Conservation (phyloP, 345 rosid species). For the Rhizophora mangle region DNA sequence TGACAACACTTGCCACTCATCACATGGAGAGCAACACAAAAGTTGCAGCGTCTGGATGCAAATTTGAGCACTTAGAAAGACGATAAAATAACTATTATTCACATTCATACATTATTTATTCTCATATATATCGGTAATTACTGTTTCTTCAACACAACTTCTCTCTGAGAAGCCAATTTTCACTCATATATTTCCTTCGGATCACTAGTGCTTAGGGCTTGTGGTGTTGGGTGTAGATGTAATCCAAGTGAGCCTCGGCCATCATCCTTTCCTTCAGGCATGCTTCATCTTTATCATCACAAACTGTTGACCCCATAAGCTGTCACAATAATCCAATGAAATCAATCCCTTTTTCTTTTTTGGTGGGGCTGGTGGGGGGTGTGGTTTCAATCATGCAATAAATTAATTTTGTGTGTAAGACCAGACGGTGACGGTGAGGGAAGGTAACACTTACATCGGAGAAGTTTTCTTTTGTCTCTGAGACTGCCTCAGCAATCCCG, state of each 20-base stretch:
- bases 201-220: conserved; percentile 29
- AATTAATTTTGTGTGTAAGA: no score
- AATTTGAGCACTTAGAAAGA: no score
- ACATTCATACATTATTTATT: no score
- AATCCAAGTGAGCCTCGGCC: conserved; percentile 77
- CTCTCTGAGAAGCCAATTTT: not conserved
- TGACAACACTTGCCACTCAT: no score
- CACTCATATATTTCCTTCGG: not conserved
- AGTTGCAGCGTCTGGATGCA: no score
- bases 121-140: not conserved
- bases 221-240: conserved; percentile 72
- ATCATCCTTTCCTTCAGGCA: conserved; percentile 61
- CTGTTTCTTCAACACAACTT: not conserved
- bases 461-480: conserved; percentile 13
- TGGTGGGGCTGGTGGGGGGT: no score
- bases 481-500: not conserved
- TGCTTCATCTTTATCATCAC: conserved; percentile 51
- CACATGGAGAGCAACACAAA: no score
- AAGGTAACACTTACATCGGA: no score
- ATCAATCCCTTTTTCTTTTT: no score
- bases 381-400: no score
- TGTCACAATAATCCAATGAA: conserved; percentile 13
- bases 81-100: no score
- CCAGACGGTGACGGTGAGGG: no score
- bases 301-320: conserved; percentile 54